These are phyloP conservation scores for Brasenia schreberi DNA, from an alignment of 164 flowering plant species.

Conservation along the genomic window DNA sequence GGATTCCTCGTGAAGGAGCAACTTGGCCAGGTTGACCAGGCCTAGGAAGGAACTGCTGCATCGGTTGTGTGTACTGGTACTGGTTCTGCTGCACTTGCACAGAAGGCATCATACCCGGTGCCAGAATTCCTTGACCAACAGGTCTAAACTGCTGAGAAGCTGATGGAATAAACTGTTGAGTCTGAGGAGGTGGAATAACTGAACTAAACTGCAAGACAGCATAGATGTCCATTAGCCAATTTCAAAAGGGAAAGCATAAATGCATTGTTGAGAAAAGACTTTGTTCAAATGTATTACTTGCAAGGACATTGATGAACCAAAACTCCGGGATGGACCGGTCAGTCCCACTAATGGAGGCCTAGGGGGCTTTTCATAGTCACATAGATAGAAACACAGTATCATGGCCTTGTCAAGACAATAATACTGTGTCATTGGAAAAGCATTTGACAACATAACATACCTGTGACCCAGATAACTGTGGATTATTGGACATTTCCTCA, in stretches of 20 bases:
- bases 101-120: slow-evolving; percentile 33
- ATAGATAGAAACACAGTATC: background rate
- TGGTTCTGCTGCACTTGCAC: slow-evolving; percentile 50
- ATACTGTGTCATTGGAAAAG: background rate
- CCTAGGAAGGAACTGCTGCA: slow-evolving; percentile 59
- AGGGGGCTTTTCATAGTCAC: slow-evolving; percentile 25
- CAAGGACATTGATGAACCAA: slow-evolving; percentile 40
- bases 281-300: slow-evolving; percentile 24
- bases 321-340: slow-evolving; percentile 42
- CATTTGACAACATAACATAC: slow-evolving; percentile 16
- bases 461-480: slow-evolving; percentile 62
- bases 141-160: slow-evolving; percentile 56
- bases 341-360: slow-evolving; percentile 47
- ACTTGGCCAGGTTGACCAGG: slow-evolving; percentile 47
- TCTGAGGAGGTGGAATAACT: slow-evolving; percentile 39
- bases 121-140: slow-evolving; percentile 32
- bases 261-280: background rate
- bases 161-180: slow-evolving; percentile 39
- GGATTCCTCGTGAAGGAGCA: slow-evolving; percentile 43
- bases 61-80: slow-evolving; percentile 54
- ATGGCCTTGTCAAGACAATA: background rate
- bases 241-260: background rate
- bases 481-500: slow-evolving; percentile 43
- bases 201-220: slow-evolving; percentile 56
- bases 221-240: background rate